Conservation (phyloP, 1,284 basidiomycete genomes). For the Sutorius eximius region DNA sequence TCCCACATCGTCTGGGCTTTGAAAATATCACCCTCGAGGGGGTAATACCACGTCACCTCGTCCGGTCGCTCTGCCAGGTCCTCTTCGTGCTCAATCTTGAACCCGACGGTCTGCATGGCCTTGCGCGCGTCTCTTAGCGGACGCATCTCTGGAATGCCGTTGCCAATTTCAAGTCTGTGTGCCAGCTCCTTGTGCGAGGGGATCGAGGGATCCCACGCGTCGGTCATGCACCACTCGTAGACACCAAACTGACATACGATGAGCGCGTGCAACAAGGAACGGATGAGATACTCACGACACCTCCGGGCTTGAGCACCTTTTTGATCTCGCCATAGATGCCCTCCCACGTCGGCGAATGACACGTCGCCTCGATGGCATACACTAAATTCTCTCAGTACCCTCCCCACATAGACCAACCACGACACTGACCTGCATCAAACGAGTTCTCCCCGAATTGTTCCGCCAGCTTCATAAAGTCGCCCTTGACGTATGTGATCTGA, state of each 20-base stretch:
- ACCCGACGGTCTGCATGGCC: conserved; percentile 85
- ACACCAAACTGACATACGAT: conserved; percentile 77
- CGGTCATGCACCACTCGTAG: conserved; percentile 99
- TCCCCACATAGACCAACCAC: background rate
- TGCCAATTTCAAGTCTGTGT: conserved; percentile 89
- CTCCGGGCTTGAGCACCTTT: conserved; percentile 96
- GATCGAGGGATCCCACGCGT: conserved; percentile 85
- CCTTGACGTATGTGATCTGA: conserved; percentile 83
- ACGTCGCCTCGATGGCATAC: conserved; percentile 98
- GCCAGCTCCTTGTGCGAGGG: conserved; percentile 91
- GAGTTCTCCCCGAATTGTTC: conserved; percentile 93
- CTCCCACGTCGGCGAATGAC: conserved; percentile 94
- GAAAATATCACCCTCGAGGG: conserved; percentile 87
- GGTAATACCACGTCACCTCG: conserved; percentile 92
- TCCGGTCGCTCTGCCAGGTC: conserved; percentile 90
- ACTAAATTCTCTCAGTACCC: conserved; percentile 44
- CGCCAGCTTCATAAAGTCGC: conserved; percentile 94
- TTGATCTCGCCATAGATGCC: conserved; percentile 94
- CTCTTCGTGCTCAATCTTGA: conserved; percentile 89
- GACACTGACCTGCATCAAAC: conserved; percentile 85
- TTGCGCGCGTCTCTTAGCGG: conserved; percentile 70
- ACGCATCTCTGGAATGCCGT: conserved; percentile 98
- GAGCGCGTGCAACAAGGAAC: background rate
- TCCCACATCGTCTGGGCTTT: conserved; percentile 97
- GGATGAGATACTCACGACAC: conserved; percentile 63